Evolutionary conservation across 306 rosid genomes (phyloP).

Genomic region (Lathyrus aphaca): DNA sequence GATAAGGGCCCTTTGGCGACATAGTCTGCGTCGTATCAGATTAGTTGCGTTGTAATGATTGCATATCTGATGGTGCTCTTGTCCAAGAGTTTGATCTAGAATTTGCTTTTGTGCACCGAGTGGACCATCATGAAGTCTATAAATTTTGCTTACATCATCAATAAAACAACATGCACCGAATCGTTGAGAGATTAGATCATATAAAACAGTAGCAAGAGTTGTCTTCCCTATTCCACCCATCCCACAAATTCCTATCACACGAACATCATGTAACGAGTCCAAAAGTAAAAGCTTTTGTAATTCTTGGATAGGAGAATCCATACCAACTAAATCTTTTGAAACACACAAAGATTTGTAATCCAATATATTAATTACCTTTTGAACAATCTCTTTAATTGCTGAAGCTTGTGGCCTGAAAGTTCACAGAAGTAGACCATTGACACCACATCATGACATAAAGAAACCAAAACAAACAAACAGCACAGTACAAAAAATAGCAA

Average conservation of each 20-base stretch:
- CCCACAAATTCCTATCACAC: constrained; percentile 21
- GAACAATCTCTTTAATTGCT: neutral
- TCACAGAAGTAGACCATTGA: neutral
- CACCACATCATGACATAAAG: neutral
- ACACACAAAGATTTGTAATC: neutral
- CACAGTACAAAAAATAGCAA: too few species aligned
- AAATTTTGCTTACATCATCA: constrained; percentile 6
- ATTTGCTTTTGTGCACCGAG: constrained; percentile 6
- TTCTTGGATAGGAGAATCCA: neutral
- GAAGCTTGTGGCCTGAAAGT: neutral
- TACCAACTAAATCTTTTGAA: neutral
- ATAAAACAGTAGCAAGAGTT: constrained; percentile 1
- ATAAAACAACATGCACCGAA: neutral
- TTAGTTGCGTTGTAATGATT: neutral
- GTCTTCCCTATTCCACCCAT: constrained; percentile 39
- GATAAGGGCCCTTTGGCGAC: neutral
- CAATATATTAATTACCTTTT: neutral
- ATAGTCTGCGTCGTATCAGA: neutral
- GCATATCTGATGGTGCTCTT: neutral
- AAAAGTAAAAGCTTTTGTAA: neutral
- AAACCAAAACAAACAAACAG: neutral
- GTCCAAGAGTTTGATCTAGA: neutral
- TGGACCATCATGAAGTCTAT: neutral
- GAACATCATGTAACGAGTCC: neutral
- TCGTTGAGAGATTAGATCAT: neutral